Conservation (phyloP, 441 rosid genomes). For the Sinapis alba region DNA sequence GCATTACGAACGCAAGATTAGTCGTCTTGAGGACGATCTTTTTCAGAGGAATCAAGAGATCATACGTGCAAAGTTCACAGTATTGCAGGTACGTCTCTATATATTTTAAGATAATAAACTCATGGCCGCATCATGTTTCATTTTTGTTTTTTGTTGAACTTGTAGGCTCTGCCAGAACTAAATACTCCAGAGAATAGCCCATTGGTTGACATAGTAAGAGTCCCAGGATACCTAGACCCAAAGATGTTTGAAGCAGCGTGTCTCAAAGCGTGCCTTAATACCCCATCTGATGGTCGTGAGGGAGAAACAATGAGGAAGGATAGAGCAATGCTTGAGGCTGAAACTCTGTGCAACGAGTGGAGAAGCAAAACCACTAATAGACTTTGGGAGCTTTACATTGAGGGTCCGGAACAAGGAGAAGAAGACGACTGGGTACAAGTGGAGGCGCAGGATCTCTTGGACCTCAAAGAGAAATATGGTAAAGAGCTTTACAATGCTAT, state of each 20-base stretch:
- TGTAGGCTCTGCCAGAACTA: conserved; percentile 1
- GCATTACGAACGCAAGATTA: background rate
- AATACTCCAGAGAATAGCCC: background rate
- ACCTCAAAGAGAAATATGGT: background rate
- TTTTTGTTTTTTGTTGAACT: background rate
- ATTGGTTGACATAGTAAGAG: background rate
- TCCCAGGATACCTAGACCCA: background rate
- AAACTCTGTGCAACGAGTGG: background rate
- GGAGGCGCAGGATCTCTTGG: background rate
- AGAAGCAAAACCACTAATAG: background rate
- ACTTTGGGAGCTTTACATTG: background rate
- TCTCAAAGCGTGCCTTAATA: background rate
- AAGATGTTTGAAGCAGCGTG: background rate
- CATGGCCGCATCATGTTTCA: background rate
- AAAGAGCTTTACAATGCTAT: conserved; percentile 1
- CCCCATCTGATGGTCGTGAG: background rate
- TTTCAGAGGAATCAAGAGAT: background rate
- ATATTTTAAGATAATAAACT: background rate
- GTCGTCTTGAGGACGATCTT: background rate
- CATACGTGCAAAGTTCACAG: background rate
- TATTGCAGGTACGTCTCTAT: background rate
- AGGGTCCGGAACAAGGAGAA: background rate
- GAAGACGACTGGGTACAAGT: background rate
- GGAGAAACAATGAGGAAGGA: background rate
- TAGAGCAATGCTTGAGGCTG: background rate